A percentile compares a stretch with the other conserved stretches of the same genome.
These are phyloP conservation scores for Pseudonitzschia pungens DNA, from an alignment of 108 stramenopile genomes.

Conservation along the genomic window DNA sequence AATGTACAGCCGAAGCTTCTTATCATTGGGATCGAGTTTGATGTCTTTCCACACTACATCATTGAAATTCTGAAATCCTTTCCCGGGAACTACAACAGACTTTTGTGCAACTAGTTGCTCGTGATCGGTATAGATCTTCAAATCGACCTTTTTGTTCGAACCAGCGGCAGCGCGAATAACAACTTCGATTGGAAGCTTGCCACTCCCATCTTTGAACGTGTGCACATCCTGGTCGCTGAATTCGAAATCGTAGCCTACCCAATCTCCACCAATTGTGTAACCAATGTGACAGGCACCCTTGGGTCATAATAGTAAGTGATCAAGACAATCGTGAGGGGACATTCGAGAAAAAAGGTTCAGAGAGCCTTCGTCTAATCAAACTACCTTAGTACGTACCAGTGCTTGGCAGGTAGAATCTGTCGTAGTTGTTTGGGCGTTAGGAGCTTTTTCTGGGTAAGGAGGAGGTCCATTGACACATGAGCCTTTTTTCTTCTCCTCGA, in stretches of 20 bases:
- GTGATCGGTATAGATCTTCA: conserved; percentile 6
- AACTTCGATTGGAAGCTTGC: conserved; percentile 7
- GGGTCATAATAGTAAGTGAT: background rate
- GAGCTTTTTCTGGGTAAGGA: background rate
- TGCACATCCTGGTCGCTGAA: conserved; percentile 6
- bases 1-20: background rate
- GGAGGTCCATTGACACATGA: conserved; percentile 13
- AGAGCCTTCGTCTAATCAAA: too few species aligned
- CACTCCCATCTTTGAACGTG: background rate
- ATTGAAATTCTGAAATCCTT: conserved; percentile 1
- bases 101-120: background rate
- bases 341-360: background rate
- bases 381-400: background rate
- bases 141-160: background rate
- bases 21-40: conserved; percentile 1
- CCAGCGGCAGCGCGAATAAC: background rate
- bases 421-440: conserved; percentile 6
- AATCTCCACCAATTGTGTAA: conserved; percentile 2
- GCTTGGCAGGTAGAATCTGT: conserved; percentile 8
- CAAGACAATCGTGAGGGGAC: background rate
- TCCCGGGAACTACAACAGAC: conserved; percentile 2
- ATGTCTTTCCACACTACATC: conserved; percentile 4
- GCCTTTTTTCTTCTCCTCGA: background rate
- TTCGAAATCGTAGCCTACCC: conserved; percentile 8
- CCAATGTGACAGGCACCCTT: conserved; percentile 6